Percentiles rank a stretch among this genome's conserved stretches.
Conservation (phyloP, 371 early-diverging fungal genomes). For the Mortierella sp. region DNA sequence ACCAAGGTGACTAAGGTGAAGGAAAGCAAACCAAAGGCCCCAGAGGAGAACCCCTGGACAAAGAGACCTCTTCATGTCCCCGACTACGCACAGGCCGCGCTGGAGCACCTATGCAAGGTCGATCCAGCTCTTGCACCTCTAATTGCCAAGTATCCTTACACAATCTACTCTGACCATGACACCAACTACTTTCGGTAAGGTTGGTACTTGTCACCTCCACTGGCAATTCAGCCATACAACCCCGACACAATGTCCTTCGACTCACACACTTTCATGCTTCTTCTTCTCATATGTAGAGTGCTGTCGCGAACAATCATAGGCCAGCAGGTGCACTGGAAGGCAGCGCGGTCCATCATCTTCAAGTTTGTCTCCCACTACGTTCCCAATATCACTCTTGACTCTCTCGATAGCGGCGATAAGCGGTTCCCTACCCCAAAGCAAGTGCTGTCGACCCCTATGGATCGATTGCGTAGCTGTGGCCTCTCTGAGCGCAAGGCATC, state of each 20-base stretch:
- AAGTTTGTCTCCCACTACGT: slow-evolving; percentile 63
- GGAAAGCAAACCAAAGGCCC: slow-evolving; percentile 14
- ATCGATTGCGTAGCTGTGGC: slow-evolving; percentile 62
- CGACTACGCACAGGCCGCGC: slow-evolving; percentile 29
- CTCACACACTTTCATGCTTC: neutral
- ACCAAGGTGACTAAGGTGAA: neutral
- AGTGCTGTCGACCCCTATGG: slow-evolving; percentile 52
- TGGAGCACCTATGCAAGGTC: slow-evolving; percentile 35
- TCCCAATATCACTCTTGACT: slow-evolving; percentile 39
- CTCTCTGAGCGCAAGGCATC: slow-evolving; percentile 71
- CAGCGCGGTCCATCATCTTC: slow-evolving; percentile 65
- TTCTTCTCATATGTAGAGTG: slow-evolving; percentile 21
- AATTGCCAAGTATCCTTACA: slow-evolving; percentile 33
- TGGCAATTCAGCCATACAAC: neutral
- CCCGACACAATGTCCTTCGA: neutral
- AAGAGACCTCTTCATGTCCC: slow-evolving; percentile 35
- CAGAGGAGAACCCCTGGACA: slow-evolving; percentile 45
- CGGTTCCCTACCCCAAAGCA: slow-evolving; percentile 63
- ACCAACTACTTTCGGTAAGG: slow-evolving; percentile 54
- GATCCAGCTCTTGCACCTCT: slow-evolving; percentile 39
- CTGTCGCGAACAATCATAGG: slow-evolving; percentile 65
- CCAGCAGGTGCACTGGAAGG: slow-evolving; percentile 76
- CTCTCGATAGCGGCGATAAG: slow-evolving; percentile 56
- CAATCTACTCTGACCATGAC: slow-evolving; percentile 43
- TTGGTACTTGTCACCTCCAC: neutral